Evolutionary conservation across 208 protist genomes (phyloP), one percentile per base, ranked within the genome.

Genomic region (Leishmania braziliensis): DNA sequence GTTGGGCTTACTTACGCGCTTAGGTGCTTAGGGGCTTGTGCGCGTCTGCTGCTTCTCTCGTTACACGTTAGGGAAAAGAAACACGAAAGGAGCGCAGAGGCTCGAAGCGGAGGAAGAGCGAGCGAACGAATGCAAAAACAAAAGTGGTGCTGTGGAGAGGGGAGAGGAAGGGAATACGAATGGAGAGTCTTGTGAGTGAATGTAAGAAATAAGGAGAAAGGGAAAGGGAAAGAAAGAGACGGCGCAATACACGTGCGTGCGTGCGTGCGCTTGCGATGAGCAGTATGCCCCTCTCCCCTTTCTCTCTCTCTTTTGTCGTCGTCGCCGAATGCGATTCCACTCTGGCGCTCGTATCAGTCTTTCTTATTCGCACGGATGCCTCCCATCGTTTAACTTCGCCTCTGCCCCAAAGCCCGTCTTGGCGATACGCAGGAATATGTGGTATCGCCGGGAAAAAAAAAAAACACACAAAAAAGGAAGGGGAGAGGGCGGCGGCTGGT

Each of bases 41-140:
- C 16, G 29, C 36, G n/a, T 43, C n/a, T 58, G 36, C 53, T n/a
- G 69, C 43, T 5, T 16, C 48, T 81, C 20, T 74, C 43, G 43
- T 29, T 73, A 39, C n/a, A 33, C 14, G 63, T 58, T 53, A 56
- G 54, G 50, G 62, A 77, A 46, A 77, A 12, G 10, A 14, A 65
- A 77, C 43, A 65, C 50, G 39, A 65, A 77, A 77, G 20, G 53
- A 77, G 18, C 26, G 33, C 43, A 68, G 75, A 65, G 60, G 75
- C 43, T 46, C 43, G 51, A 72, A 36, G 36, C 16, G 66, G 16
- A 72, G 18, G 29, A 48, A 75, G 9, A 81, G 18, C 48, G 46
- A 81, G 48, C n/a, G 76, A 46, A 46, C 43, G 4, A 46, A 46
- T 46, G 43, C 43, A 46, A 46, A 46, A 46, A 46, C 43, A 46